Evolutionary conservation across 345 rosid genomes (phyloP).

Genomic region (Kernera saxatilis): DNA sequence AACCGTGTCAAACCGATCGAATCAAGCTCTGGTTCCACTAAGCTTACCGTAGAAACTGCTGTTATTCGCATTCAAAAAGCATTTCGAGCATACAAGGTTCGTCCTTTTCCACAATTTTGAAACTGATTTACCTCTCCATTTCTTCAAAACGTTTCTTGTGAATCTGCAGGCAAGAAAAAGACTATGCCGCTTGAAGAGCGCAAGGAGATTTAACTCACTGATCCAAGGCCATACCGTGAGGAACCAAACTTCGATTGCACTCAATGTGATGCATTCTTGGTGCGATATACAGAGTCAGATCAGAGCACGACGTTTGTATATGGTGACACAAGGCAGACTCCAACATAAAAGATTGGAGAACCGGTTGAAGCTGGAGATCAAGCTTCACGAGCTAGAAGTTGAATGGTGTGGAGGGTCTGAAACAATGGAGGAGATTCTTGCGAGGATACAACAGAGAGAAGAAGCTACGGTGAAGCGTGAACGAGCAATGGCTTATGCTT

Average conservation of each 20-base stretch:
- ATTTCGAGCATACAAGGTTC: slow-evolving; percentile 51
- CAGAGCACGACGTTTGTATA: slow-evolving; percentile 50
- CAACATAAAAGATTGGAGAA: slow-evolving; percentile 61
- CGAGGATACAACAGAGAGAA: slow-evolving; percentile 70
- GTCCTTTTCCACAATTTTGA: not conserved
- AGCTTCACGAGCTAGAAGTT: slow-evolving; percentile 66
- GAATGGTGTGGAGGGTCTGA: slow-evolving; percentile 81
- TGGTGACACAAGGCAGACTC: slow-evolving; percentile 72
- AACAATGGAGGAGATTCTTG: slow-evolving; percentile 78
- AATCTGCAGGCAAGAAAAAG: slow-evolving; percentile 57
- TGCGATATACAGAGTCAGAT: slow-evolving; percentile 63
- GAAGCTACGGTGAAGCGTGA: slow-evolving; percentile 81
- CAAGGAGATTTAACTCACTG: slow-evolving; percentile 54
- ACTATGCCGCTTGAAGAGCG: slow-evolving; percentile 38
- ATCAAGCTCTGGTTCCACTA: slow-evolving; percentile 8
- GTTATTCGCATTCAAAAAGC: slow-evolving; percentile 62
- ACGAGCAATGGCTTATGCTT: slow-evolving; percentile 87
- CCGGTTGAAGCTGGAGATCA: slow-evolving; percentile 69
- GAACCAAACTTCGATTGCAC: slow-evolving; percentile 52
- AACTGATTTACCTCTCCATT: not conserved
- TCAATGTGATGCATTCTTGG: slow-evolving; percentile 65
- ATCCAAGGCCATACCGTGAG: slow-evolving; percentile 44
- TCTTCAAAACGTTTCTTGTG: not conserved
- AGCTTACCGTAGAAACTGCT: slow-evolving; percentile 33
- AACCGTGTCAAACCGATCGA: slow-evolving; percentile 32